Evolutionary conservation across 331 rosid species (phyloP).

Genomic region (Cydonia oblonga): DNA sequence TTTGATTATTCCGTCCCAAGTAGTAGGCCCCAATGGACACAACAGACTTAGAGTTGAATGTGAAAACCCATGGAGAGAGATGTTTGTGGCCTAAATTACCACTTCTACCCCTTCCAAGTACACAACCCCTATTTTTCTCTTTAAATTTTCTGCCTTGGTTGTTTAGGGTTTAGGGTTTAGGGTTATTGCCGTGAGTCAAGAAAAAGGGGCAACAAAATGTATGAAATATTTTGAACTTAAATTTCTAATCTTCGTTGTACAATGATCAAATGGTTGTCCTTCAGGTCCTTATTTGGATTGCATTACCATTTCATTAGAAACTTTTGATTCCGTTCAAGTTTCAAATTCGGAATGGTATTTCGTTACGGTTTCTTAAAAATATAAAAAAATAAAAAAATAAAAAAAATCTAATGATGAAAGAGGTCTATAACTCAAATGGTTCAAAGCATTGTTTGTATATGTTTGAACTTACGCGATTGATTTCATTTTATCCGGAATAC

Average conservation of each 20-base stretch:
- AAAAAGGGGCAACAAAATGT: neutral
- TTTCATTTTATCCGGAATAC: no score
- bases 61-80: neutral
- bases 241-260: neutral
- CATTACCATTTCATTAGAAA: neutral
- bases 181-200: neutral
- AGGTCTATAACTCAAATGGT: neutral
- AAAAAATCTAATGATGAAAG: neutral
- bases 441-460: neutral
- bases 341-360: neutral
- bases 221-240: constrained; percentile 3
- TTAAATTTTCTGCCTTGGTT: neutral
- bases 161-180: constrained; percentile 5
- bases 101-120: neutral
- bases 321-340: neutral
- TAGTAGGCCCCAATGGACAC: neutral
- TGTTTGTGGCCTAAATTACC: neutral
- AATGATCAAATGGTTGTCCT: neutral
- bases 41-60: neutral
- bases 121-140: neutral
- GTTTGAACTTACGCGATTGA: neutral
- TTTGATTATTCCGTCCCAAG: neutral
- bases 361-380: no score
- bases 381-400: no score
- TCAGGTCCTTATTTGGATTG: neutral